A percentile compares a stretch with the other conserved stretches of the same genome.
Conservation (phyloP, 345 rosid genomes). For the Viola odorata region DNA sequence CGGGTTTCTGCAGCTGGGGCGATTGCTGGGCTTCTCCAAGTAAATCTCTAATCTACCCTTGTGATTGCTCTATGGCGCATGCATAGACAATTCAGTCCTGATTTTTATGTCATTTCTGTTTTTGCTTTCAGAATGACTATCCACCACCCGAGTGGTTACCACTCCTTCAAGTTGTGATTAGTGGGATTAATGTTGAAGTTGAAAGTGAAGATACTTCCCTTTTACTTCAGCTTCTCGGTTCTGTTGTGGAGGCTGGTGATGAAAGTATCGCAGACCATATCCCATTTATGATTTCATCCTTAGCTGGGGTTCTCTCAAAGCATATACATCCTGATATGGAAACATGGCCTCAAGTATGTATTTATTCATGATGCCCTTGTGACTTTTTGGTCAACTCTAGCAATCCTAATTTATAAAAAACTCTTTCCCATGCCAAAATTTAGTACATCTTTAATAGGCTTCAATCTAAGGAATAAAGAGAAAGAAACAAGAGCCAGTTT, state of each 20-base stretch:
- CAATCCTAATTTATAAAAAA: neutral
- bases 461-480: too few relatives aligned
- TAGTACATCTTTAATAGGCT: too few relatives aligned
- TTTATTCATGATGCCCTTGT: conserved; percentile 10
- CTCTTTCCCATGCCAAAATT: too few relatives aligned
- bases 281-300: conserved; percentile 55
- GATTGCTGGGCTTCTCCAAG: conserved; percentile 62
- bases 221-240: conserved; percentile 64
- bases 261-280: conserved; percentile 55
- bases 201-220: conserved; percentile 63
- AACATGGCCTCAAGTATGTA: conserved; percentile 68
- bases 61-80: conserved; percentile 11
- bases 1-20: conserved; percentile 81
- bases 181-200: conserved; percentile 60
- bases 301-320: conserved; percentile 46
- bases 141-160: conserved; percentile 74
- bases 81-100: conserved; percentile 11
- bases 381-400: neutral
- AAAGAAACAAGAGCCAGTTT: too few relatives aligned
- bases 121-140: conserved; percentile 57
- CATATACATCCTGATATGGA: conserved; percentile 41
- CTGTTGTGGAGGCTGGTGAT: conserved; percentile 57
- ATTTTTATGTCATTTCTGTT: conserved; percentile 14
- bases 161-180: conserved; percentile 61
- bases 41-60: conserved; percentile 23